Percentiles rank a stretch among this genome's conserved stretches.
Evolutionary conservation across 1,284 basidiomycete genomes (phyloP).

Genomic region (Stygiomarasmius scandens): DNA sequence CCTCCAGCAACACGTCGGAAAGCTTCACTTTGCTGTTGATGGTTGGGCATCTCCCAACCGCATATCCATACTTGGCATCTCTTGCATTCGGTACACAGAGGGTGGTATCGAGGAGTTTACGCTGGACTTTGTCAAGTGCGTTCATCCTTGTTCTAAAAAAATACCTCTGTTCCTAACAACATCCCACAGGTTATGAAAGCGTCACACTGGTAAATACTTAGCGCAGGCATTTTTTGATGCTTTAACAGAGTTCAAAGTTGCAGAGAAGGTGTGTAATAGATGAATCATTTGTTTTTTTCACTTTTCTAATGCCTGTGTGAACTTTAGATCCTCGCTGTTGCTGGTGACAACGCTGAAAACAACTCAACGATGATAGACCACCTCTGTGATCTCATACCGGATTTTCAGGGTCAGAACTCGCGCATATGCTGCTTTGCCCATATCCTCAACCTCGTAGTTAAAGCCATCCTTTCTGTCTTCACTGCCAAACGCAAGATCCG

Average conservation of each 20-base stretch:
- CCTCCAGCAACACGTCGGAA: background rate
- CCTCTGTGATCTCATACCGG: no score
- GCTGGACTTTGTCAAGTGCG: background rate
- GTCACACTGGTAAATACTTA: background rate
- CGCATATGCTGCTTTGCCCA: conserved; percentile 18
- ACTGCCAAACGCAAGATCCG: background rate
- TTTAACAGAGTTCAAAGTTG: background rate
- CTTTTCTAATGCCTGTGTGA: background rate
- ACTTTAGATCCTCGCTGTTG: background rate
- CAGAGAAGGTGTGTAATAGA: background rate
- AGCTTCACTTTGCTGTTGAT: conserved; percentile 1
- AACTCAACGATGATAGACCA: background rate
- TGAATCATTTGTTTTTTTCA: background rate
- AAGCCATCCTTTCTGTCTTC: conserved; percentile 9
- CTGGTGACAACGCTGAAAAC: conserved; percentile 3
- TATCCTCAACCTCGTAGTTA: conserved; percentile 19
- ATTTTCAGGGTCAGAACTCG: no score
- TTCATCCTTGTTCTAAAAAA: background rate
- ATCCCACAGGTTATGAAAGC: background rate
- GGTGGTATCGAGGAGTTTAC: background rate
- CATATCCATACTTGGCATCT: background rate
- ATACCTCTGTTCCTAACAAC: background rate
- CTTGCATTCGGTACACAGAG: background rate
- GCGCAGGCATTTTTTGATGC: background rate
- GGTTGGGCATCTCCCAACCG: background rate